phyloP scores from a whole-genome alignment of 495 filamentous ascomycete genomes.

The Trichoderma gamsii region DNA sequence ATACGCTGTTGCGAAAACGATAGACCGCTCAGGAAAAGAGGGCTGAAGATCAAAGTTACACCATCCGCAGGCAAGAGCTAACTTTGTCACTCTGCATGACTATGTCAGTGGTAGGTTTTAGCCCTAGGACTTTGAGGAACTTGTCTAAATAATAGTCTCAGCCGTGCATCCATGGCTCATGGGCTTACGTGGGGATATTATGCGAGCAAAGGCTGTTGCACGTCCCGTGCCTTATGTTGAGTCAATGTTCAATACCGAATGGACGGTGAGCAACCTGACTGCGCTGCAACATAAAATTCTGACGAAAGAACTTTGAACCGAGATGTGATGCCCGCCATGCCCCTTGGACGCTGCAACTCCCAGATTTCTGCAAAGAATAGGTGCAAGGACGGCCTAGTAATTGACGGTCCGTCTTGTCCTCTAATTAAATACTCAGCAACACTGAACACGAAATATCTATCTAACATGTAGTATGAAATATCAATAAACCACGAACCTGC shows the following conservation, averaged over 20 bases:
- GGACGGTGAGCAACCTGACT: slow-evolving; percentile 17
- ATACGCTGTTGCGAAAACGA: slow-evolving; percentile 19
- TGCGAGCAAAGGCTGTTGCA: slow-evolving; percentile 16
- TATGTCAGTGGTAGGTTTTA: slow-evolving; percentile 17
- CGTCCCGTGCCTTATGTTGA: slow-evolving; percentile 14
- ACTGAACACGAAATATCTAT: background rate
- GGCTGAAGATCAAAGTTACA: slow-evolving; percentile 17
- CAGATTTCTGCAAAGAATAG: background rate
- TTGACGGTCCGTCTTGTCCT: background rate
- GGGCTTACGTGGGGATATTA: slow-evolving; percentile 17
- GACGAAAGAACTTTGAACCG: background rate
- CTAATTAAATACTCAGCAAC: background rate
- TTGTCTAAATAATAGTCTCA: slow-evolving; percentile 10
- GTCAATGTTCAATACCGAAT: slow-evolving; percentile 13
- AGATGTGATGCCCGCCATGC: slow-evolving; percentile 3
- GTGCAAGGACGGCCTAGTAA: background rate
- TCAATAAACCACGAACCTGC: too few species aligned
- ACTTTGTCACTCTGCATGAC: slow-evolving; percentile 18
- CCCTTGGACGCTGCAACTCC: background rate
- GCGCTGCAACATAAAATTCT: slow-evolving; percentile 1
- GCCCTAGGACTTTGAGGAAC: background rate
- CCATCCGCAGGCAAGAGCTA: slow-evolving; percentile 14
- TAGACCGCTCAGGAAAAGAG: slow-evolving; percentile 18
- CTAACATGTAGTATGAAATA: background rate
- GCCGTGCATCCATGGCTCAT: slow-evolving; percentile 21